phyloP scores from a whole-genome alignment of 805 yeast species.

The Hermanozyma aechmeae region DNA sequence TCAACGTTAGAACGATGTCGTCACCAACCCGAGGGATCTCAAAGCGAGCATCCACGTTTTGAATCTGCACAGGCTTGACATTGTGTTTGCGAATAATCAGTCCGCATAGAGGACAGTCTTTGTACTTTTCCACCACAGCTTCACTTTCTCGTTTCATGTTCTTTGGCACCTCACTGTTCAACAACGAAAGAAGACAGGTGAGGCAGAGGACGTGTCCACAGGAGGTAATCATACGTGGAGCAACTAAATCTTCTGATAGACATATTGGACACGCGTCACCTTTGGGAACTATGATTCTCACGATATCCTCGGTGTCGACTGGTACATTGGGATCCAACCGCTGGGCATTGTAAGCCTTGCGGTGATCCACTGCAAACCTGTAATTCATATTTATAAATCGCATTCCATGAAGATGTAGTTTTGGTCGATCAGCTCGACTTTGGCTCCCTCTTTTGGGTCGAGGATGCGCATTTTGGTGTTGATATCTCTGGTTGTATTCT shows the following conservation, averaged over 20 bases:
- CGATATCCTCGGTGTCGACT: slow-evolving; percentile 48
- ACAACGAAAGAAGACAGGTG: slow-evolving; percentile 67
- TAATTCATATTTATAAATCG: slow-evolving; percentile 75
- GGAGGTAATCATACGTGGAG: slow-evolving; percentile 82
- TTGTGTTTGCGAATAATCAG: slow-evolving; percentile 43
- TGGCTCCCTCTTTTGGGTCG: slow-evolving; percentile 3
- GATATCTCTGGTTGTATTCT: slow-evolving; percentile 14
- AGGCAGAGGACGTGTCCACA: slow-evolving; percentile 93
- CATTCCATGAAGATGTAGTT: slow-evolving; percentile 50
- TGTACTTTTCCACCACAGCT: slow-evolving; percentile 37
- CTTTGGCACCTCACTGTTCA: slow-evolving; percentile 43
- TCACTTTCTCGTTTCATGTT: slow-evolving; percentile 25
- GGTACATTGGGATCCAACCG: slow-evolving; percentile 68
- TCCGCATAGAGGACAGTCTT: slow-evolving; percentile 78
- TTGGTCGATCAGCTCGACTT: slow-evolving; percentile 4
- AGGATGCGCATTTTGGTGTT: slow-evolving; percentile 3
- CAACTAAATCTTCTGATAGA: slow-evolving; percentile 70
- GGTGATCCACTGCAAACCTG: slow-evolving; percentile 68
- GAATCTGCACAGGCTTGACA: slow-evolving; percentile 54
- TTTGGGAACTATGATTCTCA: slow-evolving; percentile 66
- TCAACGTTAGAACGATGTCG: slow-evolving; percentile 52
- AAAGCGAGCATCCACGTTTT: slow-evolving; percentile 40
- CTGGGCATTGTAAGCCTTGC: slow-evolving; percentile 48
- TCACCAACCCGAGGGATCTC: slow-evolving; percentile 51
- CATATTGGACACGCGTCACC: slow-evolving; percentile 90